Conservation (phyloP, 306 rosid genomes). For the Arachis hypogaea region DNA sequence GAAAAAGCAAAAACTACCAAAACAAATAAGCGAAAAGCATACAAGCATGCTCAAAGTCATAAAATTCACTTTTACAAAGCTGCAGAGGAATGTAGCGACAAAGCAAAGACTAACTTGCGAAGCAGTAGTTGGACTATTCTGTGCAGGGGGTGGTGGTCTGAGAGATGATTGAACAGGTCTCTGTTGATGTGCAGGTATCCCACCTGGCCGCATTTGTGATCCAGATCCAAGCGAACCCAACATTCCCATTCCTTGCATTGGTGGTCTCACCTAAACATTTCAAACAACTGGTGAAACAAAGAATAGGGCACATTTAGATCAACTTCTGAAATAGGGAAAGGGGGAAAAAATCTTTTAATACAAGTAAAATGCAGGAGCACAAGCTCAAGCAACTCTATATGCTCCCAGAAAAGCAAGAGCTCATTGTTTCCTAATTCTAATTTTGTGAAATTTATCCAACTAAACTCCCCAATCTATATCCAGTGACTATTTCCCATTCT, state of each 20-base stretch:
- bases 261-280: constrained; percentile 61
- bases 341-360: background rate
- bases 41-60: constrained; percentile 9
- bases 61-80: constrained; percentile 5
- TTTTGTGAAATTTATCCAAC: background rate
- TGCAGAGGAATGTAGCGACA: background rate
- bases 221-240: constrained; percentile 73
- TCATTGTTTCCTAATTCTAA: too few relatives aligned
- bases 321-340: background rate
- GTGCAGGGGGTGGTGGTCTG: constrained; percentile 61
- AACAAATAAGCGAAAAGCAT: constrained; percentile 17
- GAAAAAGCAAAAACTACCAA: constrained; percentile 11
- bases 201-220: constrained; percentile 79
- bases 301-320: background rate
- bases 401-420: background rate
- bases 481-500: too few relatives aligned
- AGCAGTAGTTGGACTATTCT: constrained; percentile 57
- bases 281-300: constrained; percentile 31
- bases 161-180: constrained; percentile 77
- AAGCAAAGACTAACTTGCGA: constrained; percentile 73
- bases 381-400: background rate
- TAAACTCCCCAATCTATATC: background rate
- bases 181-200: constrained; percentile 64
- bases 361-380: background rate
- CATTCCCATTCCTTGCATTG: constrained; percentile 81